phyloP scores from a whole-genome alignment of 2,329 filamentous ascomycete genomes.

The Beauveria sp. region DNA sequence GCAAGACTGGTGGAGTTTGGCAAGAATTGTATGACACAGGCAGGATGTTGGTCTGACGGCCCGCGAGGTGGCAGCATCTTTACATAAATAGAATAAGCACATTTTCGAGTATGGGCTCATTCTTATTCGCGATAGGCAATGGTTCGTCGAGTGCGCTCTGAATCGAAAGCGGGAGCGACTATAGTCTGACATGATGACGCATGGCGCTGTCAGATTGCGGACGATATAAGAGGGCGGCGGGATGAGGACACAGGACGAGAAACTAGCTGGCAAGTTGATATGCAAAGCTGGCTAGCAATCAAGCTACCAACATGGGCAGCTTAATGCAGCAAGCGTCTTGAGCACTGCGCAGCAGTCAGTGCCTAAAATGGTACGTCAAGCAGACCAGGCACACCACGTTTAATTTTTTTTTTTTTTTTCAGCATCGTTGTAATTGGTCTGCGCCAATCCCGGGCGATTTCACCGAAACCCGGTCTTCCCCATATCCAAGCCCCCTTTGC shows the following conservation, averaged over 20 bases:
- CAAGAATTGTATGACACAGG: not conserved
- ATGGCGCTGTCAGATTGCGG: conserved; percentile 6
- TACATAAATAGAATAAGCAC: conserved; percentile 4
- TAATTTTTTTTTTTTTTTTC: not conserved
- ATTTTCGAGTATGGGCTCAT: not conserved
- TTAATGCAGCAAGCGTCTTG: not conserved
- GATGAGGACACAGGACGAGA: not conserved
- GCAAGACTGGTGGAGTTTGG: not conserved
- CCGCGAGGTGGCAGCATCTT: conserved; percentile 6
- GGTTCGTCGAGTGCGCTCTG: conserved; percentile 2
- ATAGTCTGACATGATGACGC: conserved; percentile 12
- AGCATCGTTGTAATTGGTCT: not conserved
- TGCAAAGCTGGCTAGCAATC: not conserved
- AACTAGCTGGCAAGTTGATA: not conserved
- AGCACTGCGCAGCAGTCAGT: not conserved
- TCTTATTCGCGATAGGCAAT: conserved; percentile 5
- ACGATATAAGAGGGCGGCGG: not conserved
- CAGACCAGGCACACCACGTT: not conserved
- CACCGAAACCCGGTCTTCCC: conserved; percentile 2
- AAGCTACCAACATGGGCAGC: not conserved
- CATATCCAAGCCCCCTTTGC: not conserved
- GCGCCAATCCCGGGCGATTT: conserved; percentile 1
- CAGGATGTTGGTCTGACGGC: not conserved
- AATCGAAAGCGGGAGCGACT: not conserved
- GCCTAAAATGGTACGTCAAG: not conserved